phyloP scores from a whole-genome alignment of 2,329 filamentous ascomycete species.

The Fusarium algeriense region DNA sequence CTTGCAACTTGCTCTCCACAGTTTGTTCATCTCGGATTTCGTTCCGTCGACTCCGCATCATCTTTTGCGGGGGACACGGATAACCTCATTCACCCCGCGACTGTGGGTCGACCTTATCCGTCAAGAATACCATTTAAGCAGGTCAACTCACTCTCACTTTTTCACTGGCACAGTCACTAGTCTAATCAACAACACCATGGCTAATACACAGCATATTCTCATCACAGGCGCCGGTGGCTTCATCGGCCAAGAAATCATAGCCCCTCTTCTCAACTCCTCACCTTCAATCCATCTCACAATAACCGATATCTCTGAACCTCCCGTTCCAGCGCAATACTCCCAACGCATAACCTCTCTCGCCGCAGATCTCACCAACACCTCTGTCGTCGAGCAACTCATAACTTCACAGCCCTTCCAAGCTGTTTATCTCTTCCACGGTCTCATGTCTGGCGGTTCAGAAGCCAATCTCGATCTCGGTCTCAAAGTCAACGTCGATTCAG shows the following conservation, averaged over 20 bases:
- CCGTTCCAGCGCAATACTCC: conserved; percentile 57
- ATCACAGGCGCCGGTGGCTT: conserved; percentile 75
- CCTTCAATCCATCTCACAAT: conserved; percentile 60
- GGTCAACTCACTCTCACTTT: not conserved
- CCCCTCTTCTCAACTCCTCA: conserved; percentile 62
- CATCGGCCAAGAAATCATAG: conserved; percentile 71
- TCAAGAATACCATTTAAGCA: not conserved
- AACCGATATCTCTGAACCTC: conserved; percentile 67
- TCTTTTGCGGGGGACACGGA: conserved; percentile 31
- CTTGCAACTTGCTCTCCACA: not conserved
- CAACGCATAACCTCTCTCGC: conserved; percentile 44
- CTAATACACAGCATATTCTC: conserved; percentile 57
- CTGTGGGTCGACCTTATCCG: conserved; percentile 34
- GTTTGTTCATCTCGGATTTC: conserved; percentile 29
- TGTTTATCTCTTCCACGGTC: conserved; percentile 71
- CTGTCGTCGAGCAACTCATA: conserved; percentile 47
- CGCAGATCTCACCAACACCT: conserved; percentile 43
- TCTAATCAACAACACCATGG: conserved; percentile 23
- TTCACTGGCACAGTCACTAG: not conserved
- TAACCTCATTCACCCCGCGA: conserved; percentile 29
- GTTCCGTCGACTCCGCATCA: conserved; percentile 37
- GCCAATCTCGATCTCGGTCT: conserved; percentile 67
- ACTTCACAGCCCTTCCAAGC: conserved; percentile 53
- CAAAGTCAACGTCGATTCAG: conserved; percentile 70
- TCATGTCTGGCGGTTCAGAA: conserved; percentile 73